Percentiles rank a stretch among this genome's conserved stretches.
phyloP scores from a whole-genome alignment of 345 rosid genomes.

The Angophora floribunda region DNA sequence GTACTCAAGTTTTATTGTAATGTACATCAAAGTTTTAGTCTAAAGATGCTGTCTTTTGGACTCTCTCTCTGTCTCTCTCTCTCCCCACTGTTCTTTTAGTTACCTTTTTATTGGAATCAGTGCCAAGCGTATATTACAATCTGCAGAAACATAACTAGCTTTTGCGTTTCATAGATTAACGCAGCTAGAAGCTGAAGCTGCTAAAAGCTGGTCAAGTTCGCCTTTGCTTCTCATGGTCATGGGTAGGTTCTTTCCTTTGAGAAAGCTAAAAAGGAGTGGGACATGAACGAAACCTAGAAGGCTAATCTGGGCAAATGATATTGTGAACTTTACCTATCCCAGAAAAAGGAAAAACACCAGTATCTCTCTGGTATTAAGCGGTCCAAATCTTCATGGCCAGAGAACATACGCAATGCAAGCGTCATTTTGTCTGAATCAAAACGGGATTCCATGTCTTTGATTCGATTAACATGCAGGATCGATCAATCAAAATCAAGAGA shows the following conservation, averaged over 20 bases:
- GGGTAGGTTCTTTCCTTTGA: background rate
- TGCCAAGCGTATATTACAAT: background rate
- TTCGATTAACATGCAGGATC: background rate
- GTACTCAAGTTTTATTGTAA: background rate
- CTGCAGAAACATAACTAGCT: background rate
- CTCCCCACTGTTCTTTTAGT: background rate
- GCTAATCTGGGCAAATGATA: background rate
- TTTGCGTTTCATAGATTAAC: background rate
- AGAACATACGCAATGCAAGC: background rate
- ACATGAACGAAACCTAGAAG: background rate
- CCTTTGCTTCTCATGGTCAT: background rate
- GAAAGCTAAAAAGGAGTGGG: background rate
- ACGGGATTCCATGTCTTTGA: background rate
- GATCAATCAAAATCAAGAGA: background rate
- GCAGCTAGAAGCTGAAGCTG: background rate
- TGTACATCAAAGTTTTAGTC: background rate
- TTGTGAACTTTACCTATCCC: background rate
- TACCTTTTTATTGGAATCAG: background rate
- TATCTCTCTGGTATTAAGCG: background rate
- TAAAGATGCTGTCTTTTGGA: background rate
- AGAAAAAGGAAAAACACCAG: background rate
- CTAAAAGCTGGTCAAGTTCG: background rate
- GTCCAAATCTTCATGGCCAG: background rate
- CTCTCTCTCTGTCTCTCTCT: background rate
- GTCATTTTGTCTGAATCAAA: background rate